Base-by-base conservation (phyloP, 2,329 filamentous ascomycete genomes). In the Stemphylium beticola region DNA sequence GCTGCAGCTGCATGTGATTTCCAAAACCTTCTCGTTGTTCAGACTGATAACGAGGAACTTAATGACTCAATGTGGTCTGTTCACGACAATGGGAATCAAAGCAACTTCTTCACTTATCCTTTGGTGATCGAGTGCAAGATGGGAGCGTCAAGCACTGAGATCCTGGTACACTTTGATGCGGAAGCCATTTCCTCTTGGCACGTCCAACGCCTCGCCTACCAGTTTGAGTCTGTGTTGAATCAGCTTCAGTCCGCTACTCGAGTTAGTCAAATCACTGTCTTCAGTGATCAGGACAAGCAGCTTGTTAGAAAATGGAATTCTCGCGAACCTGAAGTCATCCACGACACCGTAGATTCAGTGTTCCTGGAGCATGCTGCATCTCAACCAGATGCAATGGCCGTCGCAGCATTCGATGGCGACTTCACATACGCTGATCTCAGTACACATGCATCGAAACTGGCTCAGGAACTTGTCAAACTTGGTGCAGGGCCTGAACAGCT, bases 1-100 rank as follows among this genome's bases (percentile, higher is more conserved):
- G 80, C 82, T 4, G 76, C 81, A 9, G 77, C 83, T 54, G 84
- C 84, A 2, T 86, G 83, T 62, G 80, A 85, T 57, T 77, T 85
- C 40, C 79, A 81, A 6, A 85, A 82, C 0, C 79, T 83, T 7
- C 68, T 87, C 1, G 81, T 85, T 0, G 78, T 86, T 20, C 83
- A 86, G 46, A 68, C 69, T 4, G 73, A 64, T 2, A 59, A 60
- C 6, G 62, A 65, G 26, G 42, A 65, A 32, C 57, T 67, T 4
- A 29, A 54, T 5, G 65, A 72, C 26, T 64, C 63, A 0, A 64
- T 71, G 46, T 73, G 69, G 70, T 65, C 60, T 4, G 61, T 67
- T 15, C 51, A 68, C 37, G 67, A 68, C 44, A 67, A 64, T 15
- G 69, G 59, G 10, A 59, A 66, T 12, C 71, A 68, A 42, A 54